These are phyloP conservation scores for Casuarina glauca DNA, from an alignment of 306 rosid species.

Conservation along the genomic window DNA sequence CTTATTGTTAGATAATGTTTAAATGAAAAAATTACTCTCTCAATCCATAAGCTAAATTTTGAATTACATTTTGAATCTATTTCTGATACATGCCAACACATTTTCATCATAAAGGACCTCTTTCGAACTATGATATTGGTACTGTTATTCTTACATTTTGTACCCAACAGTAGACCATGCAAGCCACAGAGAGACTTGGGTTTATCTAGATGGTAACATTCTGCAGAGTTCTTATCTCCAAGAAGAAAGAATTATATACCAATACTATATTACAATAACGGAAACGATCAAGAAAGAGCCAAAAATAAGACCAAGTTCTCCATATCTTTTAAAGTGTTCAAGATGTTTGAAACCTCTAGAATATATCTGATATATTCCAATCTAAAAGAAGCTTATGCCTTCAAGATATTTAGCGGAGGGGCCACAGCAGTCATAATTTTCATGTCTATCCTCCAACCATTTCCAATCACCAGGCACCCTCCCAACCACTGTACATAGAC, in stretches of 20 bases:
- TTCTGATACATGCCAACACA: too few relatives aligned
- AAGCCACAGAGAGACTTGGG: too few relatives aligned
- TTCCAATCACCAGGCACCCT: neutral
- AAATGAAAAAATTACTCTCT: too few relatives aligned
- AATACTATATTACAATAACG: too few relatives aligned
- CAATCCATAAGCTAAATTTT: too few relatives aligned
- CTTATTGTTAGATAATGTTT: too few relatives aligned
- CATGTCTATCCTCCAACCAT: constrained; percentile 25
- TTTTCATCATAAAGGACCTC: too few relatives aligned
- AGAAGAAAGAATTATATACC: neutral
- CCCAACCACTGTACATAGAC: constrained; percentile 13
- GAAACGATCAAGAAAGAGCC: neutral
- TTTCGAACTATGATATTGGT: too few relatives aligned
- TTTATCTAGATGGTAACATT: too few relatives aligned
- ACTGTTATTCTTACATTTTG: too few relatives aligned
- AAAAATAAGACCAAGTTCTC: neutral
- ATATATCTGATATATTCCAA: constrained; percentile 25
- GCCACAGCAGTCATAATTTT: constrained; percentile 14
- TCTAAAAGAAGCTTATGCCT: constrained; percentile 41
- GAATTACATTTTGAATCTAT: too few relatives aligned
- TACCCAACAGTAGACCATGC: too few relatives aligned
- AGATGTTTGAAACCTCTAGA: constrained; percentile 15
- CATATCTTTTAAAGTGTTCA: constrained; percentile 19
- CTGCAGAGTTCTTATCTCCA: neutral
- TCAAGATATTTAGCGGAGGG: constrained; percentile 31